Evolutionary conservation across 257 asterid genomes (phyloP), one percentile per base, ranked within the genome.

Genomic region (Scutellaria baicalensis): DNA sequence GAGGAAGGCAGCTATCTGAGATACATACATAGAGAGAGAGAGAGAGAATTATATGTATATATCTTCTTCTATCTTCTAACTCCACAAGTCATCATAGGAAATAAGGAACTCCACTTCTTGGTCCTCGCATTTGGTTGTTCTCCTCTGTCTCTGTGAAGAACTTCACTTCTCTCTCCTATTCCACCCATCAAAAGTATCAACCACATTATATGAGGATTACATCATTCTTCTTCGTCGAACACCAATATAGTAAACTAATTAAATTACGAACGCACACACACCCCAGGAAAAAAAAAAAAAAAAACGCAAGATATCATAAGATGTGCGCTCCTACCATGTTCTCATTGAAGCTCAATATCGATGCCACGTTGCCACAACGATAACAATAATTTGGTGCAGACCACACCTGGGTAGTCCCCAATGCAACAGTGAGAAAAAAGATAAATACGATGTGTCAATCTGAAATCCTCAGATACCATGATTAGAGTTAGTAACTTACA

Each of bases 61-160:
- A 61, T 55, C 72, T 72, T 59, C 50, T 44, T 21, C 76, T 61
- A 27, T 2, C 5, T 4, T 27, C 33, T 2, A 27, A 27, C 33
- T 27, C 33, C 33, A 27, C 33, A 27, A 69, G 68, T 48, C 62
- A 9, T 84, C 80, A 93, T 35, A 93, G 90, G 75, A 93, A 93
- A 84, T 93, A 93, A 0, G 97, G 97, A 11, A 93, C 99, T 79
- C 99, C 99, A 8, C 89, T 84, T 82, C 99, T 91, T n/a, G 97
- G 99, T 49, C 99, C 99, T 70, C 99, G 83, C 99, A 93, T 93
- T 75, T 93, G 99, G 83, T 93, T 93, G 89, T 91, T 93, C 79
- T 93, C 97, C 77, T 93, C 99, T 0, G 99, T 93, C 81, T 93
- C 99, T 1, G 99, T 87, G 86, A 93, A 93, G 72, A 93, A 93